phyloP scores from a whole-genome alignment of 306 rosid genomes.

The Quillaja saponaria region DNA sequence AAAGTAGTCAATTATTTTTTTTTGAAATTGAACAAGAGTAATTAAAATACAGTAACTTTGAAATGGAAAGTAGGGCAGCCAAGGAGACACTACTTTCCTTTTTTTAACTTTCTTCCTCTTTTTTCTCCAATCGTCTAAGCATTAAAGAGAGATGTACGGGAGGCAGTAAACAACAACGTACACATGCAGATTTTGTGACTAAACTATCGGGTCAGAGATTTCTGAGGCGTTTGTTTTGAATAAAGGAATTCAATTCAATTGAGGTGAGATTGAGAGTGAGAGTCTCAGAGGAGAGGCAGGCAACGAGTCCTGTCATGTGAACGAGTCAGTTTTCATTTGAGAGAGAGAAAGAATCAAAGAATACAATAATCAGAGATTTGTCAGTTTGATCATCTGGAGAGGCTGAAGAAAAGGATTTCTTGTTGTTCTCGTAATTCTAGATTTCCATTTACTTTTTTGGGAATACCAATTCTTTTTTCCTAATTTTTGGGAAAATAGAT shows the following conservation, averaged over 20 bases:
- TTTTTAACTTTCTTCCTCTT: constrained; percentile 11
- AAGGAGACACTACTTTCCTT: constrained; percentile 22
- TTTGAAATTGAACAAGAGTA: constrained; percentile 29
- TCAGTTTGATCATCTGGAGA: constrained; percentile 40
- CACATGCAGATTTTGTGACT: constrained; percentile 89
- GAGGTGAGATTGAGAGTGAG: constrained; percentile 34
- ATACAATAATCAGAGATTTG: constrained; percentile 29
- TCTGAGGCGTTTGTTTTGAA: constrained; percentile 54
- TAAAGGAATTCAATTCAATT: constrained; percentile 38
- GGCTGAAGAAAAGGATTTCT: constrained; percentile 30
- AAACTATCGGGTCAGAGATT: constrained; percentile 79
- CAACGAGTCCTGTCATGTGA: constrained; percentile 23
- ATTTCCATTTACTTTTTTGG: neutral
- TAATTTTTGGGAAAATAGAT: neutral
- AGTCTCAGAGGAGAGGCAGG: constrained; percentile 25
- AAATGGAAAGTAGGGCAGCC: constrained; percentile 30
- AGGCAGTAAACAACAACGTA: constrained; percentile 68
- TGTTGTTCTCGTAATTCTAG: neutral
- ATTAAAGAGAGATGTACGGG: constrained; percentile 47
- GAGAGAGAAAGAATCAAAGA: neutral
- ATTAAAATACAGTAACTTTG: constrained; percentile 30
- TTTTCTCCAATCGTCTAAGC: constrained; percentile 21
- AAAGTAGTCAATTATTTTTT: neutral
- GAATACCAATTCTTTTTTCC: neutral
- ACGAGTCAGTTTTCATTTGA: constrained; percentile 41